Evolutionary conservation across 129 eudicot species (phyloP), one percentile per base, ranked within the genome.

Genomic region (Solidago caesia): DNA sequence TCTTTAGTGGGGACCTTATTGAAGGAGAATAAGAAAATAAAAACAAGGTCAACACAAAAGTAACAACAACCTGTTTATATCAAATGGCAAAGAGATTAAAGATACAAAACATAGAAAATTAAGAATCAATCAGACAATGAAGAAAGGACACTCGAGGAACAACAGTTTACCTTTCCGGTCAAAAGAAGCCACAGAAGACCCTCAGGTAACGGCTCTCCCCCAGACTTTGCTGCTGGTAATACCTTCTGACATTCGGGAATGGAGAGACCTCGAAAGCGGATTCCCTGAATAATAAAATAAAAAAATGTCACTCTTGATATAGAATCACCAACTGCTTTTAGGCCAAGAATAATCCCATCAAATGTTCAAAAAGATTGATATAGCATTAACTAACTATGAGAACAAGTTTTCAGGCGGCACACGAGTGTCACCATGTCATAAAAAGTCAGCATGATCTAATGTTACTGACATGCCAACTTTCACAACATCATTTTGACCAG

Each of bases 111-210:
- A 33, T 33, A 33, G 39, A 33, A 33, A 33, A 33, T 33, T 33
- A 33, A 33, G 39, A 33, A 33, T 3, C 39, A 33, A 33, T 33
- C 39, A 33, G 3, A 60, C 6, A 59, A 14, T 0, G 25, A 46
- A 41, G 26, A 42, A 42, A n/a, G 25, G 11, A 65, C 14, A 29
- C 58, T 53, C 43, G 39, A 33, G 39, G 1, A 33, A 1, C 39
- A 0, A 33, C 39, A 33, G 78, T 74, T 64, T 79, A 95, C 99
- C 87, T 91, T 95, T 79, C 99, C 99, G 6, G 99, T 95, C 70
- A 95, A 80, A 70, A 95, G 96, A 74, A 95, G 99, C 99, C 97
- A 95, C 48, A 95, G 94, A 59, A 95, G 97, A 73, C 99, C 99
- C 82, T 95, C 99, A 46, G 99, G 99, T 82, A 95, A 73, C 67